These are phyloP conservation scores for Colletotrichum sp. DNA, from an alignment of 2,329 filamentous ascomycete genomes.

Conservation along the genomic window DNA sequence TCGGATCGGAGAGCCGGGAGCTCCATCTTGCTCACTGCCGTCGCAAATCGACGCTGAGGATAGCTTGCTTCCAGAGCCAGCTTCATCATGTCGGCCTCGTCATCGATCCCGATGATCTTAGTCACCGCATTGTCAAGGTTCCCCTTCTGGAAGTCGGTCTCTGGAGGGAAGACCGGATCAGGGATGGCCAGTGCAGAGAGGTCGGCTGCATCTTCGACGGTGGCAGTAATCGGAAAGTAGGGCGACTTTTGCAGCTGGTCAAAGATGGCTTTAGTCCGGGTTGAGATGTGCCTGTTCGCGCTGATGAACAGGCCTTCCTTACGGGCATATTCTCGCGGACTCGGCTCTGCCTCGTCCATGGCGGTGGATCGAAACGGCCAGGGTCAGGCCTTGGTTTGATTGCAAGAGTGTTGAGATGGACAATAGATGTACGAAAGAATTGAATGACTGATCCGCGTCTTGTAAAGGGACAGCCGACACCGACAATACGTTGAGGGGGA, in stretches of 20 bases:
- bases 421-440: not conserved
- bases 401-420: not conserved
- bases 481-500: not conserved
- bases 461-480: not conserved
- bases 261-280: not conserved
- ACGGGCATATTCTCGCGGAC: not conserved
- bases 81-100: not conserved
- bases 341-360: not conserved
- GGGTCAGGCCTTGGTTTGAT: not conserved
- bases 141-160: not conserved
- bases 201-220: not conserved
- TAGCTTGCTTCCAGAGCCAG: not conserved
- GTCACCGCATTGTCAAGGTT: not conserved
- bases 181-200: not conserved
- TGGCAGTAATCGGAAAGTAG: not conserved
- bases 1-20: constrained; percentile 9
- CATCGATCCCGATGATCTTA: not conserved
- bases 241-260: not conserved
- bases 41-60: not conserved
- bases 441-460: not conserved
- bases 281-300: not conserved
- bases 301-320: not conserved
- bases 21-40: not conserved
- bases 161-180: not conserved
- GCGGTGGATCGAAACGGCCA: not conserved